These are phyloP conservation scores for Neonectria ditissima DNA, from an alignment of 2,329 filamentous ascomycete genomes.

Conservation along the genomic window DNA sequence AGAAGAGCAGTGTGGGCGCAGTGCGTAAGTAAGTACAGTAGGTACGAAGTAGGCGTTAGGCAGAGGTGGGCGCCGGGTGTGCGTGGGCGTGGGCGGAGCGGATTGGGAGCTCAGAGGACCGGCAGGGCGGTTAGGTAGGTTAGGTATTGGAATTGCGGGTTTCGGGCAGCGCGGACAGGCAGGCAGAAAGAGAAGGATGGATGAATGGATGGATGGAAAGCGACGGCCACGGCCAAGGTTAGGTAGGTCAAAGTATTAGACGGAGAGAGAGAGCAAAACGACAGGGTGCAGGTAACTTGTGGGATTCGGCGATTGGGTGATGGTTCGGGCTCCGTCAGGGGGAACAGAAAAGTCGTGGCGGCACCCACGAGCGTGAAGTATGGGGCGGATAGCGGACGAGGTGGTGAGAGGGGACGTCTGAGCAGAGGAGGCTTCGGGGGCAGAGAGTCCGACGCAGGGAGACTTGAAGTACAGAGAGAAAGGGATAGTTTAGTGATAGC, in stretches of 20 bases:
- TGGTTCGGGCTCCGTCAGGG: slow-evolving; percentile 33
- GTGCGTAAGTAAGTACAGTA: no score
- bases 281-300: not conserved
- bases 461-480: not conserved
- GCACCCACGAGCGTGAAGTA: slow-evolving; percentile 24
- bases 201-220: not conserved
- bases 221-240: slow-evolving; percentile 21
- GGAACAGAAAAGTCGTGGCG: slow-evolving; percentile 16
- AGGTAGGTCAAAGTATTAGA: not conserved
- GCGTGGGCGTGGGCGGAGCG: slow-evolving; percentile 35
- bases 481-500: not conserved
- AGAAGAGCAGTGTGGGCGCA: slow-evolving; percentile 34
- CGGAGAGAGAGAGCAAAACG: not conserved
- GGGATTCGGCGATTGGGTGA: slow-evolving; percentile 39
- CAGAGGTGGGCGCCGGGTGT: slow-evolving; percentile 30
- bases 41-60: slow-evolving; percentile 25
- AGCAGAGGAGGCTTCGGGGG: slow-evolving; percentile 4
- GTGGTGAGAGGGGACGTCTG: slow-evolving; percentile 2
- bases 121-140: slow-evolving; percentile 17
- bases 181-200: no score
- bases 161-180: slow-evolving; percentile 18
- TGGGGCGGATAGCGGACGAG: slow-evolving; percentile 15
- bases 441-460: not conserved
- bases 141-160: slow-evolving; percentile 22
- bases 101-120: slow-evolving; percentile 18